Base-by-base conservation (phyloP, 2,329 filamentous ascomycete genomes). In the Pseudogymnoascus destructans region DNA sequence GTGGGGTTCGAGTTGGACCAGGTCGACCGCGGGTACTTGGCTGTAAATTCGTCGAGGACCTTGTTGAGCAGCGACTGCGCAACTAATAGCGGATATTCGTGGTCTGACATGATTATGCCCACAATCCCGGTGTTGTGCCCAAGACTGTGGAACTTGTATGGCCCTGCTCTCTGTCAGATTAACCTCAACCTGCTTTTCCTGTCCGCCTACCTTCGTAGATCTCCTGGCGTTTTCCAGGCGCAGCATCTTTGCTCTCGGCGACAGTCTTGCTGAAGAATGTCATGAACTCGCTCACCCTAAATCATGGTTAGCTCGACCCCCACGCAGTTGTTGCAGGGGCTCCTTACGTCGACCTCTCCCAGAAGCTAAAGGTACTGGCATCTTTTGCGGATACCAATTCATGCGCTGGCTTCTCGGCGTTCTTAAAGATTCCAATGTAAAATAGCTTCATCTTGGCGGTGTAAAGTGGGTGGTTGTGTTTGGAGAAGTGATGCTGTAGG, bases 41-140 rank as follows among this genome's bases (percentile, higher is more conserved):
- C 75, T 36, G 91, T 78, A 73, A 95, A 96, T 71, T 95, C 89
- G 72, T 95, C 89, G 71, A 90, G 76, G 58, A 93, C 79, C 72
- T 95, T 95, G 70, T 84, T 86, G 64, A 95, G 82, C 58, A 96
- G 79, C 72, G 89, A 86, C 71, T 95, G 90, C 21, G 90, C 90
- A 21, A 91, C 88, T 7, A 92, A 78, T 33, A 80, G 77, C 52
- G 86, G 86, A 72, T 91, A 91, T 66, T 85, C 80, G 67, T 85
- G 80, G 68, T 89, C 85, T 62, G 81, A 84, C 69, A 91, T 89
- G 67, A 90, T 85, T 71, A 91, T 82, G 65, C 84, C 86, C 66
- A 83, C 84, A 66, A 90, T 75, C 65, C 86, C 87, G 72, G 89
- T 79, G 65, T 84, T 86, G 63, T 84, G 84, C 62, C 79, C 82